Percentiles rank a stretch among this genome's conserved stretches.
Conservation (phyloP, 495 filamentous ascomycete species). For the Bacidia rubella region DNA sequence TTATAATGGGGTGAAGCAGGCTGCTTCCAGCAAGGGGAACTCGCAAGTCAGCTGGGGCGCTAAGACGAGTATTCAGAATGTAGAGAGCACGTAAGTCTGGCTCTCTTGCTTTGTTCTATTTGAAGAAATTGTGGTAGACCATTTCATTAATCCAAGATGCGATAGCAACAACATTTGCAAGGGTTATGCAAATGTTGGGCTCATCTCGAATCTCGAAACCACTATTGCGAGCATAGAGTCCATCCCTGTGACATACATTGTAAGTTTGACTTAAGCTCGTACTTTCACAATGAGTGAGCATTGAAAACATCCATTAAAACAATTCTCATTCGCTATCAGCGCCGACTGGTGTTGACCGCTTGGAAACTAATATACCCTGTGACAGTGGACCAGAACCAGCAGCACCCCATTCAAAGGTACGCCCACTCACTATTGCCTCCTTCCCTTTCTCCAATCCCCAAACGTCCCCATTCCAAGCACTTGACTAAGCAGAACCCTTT, state of each 20-base stretch:
- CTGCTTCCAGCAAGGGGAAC: slow-evolving; percentile 13
- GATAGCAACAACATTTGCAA: slow-evolving; percentile 24
- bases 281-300: too few relatives aligned
- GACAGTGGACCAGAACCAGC: slow-evolving; percentile 24
- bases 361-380: too few relatives aligned
- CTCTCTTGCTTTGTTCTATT: background rate
- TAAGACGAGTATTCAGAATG: slow-evolving; percentile 20
- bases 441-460: background rate
- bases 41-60: slow-evolving; percentile 22
- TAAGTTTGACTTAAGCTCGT: background rate
- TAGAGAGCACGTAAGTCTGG: slow-evolving; percentile 16
- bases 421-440: too few relatives aligned
- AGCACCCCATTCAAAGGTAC: slow-evolving; percentile 25
- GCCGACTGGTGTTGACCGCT: too few relatives aligned
- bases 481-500: background rate
- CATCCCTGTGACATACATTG: slow-evolving; percentile 23
- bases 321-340: too few relatives aligned
- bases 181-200: slow-evolving; percentile 29
- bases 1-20: slow-evolving; percentile 17
- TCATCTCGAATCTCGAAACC: slow-evolving; percentile 25
- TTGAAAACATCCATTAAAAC: too few relatives aligned
- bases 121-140: background rate
- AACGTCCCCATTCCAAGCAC: background rate
- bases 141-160: too few relatives aligned
- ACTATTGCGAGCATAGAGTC: slow-evolving; percentile 23